Conservation (phyloP, 75 land plant genomes). For the Pinus taeda region DNA sequence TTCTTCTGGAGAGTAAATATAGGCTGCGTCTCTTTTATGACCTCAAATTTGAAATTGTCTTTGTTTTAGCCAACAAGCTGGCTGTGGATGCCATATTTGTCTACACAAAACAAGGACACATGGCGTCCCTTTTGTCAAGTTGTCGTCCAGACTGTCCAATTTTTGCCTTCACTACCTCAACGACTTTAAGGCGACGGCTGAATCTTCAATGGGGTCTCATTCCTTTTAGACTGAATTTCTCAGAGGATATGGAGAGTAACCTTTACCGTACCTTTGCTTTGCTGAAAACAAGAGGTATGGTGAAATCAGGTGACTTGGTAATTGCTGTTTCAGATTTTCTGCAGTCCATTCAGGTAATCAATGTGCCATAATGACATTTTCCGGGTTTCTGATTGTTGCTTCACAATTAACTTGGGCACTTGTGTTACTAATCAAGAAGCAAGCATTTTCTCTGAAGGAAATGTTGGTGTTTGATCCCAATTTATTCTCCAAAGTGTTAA, state of each 20-base stretch:
- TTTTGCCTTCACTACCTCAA: slow-evolving; percentile 85
- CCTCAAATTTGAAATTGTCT: neutral
- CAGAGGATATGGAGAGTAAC: slow-evolving; percentile 91
- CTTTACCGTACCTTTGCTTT: slow-evolving; percentile 80
- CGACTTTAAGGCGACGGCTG: slow-evolving; percentile 63
- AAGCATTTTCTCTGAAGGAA: no score
- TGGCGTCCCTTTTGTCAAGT: slow-evolving; percentile 81
- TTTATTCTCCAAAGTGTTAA: no score
- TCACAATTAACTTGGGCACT: no score
- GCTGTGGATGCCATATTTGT: slow-evolving; percentile 93
- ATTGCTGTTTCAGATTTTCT: slow-evolving; percentile 92
- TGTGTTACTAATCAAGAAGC: no score
- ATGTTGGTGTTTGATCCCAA: no score
- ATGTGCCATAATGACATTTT: slow-evolving; percentile 48
- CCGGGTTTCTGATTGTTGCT: neutral
- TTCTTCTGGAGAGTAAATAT: neutral
- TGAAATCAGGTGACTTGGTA: slow-evolving; percentile 85
- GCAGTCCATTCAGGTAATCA: slow-evolving; percentile 93
- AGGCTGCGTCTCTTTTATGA: no score
- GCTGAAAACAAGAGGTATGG: slow-evolving; percentile 91
- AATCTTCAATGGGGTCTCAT: slow-evolving; percentile 96
- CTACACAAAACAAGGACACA: slow-evolving; percentile 73
- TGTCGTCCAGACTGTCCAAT: slow-evolving; percentile 90
- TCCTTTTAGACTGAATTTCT: slow-evolving; percentile 84
- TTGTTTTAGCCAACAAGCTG: slow-evolving; percentile 79